A percentile compares a stretch with the other conserved stretches of the same genome.
phyloP scores from a whole-genome alignment of 2,329 filamentous ascomycete genomes.

The Cladophialophora psammophila region DNA sequence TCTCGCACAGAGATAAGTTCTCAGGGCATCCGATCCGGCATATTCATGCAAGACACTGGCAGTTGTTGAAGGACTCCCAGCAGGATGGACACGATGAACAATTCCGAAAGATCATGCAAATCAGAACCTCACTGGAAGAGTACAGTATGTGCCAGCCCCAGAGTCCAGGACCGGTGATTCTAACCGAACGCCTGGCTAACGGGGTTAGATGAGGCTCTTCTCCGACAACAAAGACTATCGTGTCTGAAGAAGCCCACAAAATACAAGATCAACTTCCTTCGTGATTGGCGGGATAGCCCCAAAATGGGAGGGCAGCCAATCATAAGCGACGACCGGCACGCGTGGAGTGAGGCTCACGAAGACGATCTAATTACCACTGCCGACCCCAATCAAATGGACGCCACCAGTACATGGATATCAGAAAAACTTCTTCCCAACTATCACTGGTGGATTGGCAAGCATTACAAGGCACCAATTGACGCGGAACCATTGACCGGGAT shows the following conservation, averaged over 20 bases:
- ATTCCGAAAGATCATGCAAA: slow-evolving; percentile 2
- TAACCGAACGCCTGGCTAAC: no score
- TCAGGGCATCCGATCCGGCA: background rate
- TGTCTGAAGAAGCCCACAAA: background rate
- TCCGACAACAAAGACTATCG: background rate
- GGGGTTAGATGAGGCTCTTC: no score
- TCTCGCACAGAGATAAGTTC: background rate
- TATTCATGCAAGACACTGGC: background rate
- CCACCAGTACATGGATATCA: background rate
- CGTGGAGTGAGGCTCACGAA: background rate
- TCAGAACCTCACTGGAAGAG: background rate
- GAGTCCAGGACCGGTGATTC: no score
- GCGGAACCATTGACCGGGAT: background rate
- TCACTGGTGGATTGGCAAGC: background rate
- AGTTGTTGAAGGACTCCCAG: no score
- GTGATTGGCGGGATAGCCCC: background rate
- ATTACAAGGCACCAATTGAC: background rate
- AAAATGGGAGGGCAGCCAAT: background rate
- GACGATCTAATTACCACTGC: background rate
- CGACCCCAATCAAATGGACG: background rate
- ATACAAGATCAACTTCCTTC: background rate
- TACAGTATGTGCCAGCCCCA: no score
- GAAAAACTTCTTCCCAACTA: background rate
- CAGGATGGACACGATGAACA: background rate
- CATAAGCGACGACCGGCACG: background rate